These are phyloP conservation scores for Blastomyces gilchristii DNA, from an alignment of 2,329 filamentous ascomycete species.

Conservation along the genomic window DNA sequence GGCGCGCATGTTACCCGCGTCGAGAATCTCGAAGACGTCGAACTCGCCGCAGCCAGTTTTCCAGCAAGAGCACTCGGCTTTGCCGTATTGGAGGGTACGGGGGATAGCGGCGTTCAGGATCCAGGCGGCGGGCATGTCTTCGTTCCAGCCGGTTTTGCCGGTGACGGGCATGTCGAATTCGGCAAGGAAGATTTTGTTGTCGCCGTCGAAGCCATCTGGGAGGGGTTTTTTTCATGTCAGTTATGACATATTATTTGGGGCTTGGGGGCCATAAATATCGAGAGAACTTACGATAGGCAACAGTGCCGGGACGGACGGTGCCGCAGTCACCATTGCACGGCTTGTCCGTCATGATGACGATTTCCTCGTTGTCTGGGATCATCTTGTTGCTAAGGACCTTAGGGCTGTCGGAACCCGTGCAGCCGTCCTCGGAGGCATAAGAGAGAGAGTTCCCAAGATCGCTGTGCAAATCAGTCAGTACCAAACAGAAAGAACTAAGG, in stretches of 20 bases:
- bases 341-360: constrained; percentile 43
- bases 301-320: constrained; percentile 39
- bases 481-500: neutral
- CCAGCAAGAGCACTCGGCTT: constrained; percentile 61
- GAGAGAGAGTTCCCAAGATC: constrained; percentile 49
- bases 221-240: neutral
- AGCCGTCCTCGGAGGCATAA: constrained; percentile 42
- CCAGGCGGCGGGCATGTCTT: constrained; percentile 67
- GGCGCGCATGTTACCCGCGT: constrained; percentile 52
- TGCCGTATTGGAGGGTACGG: constrained; percentile 57
- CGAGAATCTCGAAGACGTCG: constrained; percentile 63
- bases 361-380: constrained; percentile 42
- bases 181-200: constrained; percentile 62
- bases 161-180: constrained; percentile 62
- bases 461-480: constrained; percentile 15
- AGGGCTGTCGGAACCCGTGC: constrained; percentile 37
- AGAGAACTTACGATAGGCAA: constrained; percentile 40
- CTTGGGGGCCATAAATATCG: neutral
- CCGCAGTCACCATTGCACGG: constrained; percentile 42
- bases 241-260: constrained; percentile 3
- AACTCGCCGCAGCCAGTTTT: constrained; percentile 59
- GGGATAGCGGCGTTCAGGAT: constrained; percentile 63
- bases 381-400: constrained; percentile 41
- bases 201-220: constrained; percentile 55
- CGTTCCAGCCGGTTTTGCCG: constrained; percentile 42